Base-by-base conservation (phyloP, 176 grass and related monocot species). In the Oryza meridionalis region DNA sequence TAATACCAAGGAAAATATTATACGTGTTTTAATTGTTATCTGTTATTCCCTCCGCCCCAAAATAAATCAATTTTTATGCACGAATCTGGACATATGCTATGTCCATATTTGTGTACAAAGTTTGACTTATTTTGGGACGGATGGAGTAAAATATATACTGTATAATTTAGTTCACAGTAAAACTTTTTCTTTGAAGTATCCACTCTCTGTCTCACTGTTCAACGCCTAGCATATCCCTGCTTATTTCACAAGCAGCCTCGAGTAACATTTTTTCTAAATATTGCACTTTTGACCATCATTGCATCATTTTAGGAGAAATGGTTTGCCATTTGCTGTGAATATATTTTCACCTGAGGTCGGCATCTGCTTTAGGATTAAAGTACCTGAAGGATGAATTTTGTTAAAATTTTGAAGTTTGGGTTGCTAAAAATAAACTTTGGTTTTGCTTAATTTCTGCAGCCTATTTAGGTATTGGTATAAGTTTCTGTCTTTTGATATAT, bases 401-500 rank as follows among this genome's bases (percentile, higher is more conserved):
- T 66, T 43, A 12, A 42, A 58, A 53, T 90, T 44, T 15, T 2
- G 14, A 81, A 86, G 29, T 78, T 27, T 46, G 5, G 51, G 4
- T 81, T 26, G 7, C 35, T 75, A 9, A 22, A 42, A 12, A 43
- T 37, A n/a, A 5, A 40, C 19, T 53, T 27, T 25, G 11, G 51
- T 11, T 42, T 72, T 67, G 44, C 71, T 24, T 55, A 75, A 59
- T 66, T 59, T 75, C 4, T 87, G 32, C 51, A 81, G 33, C 50
- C 29, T 69, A 46, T 53, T 66, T 55, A 53, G 62, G 58, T 86
- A 16, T 35, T 69, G 55, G 8, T 44, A 59, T 81, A 77, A 4
- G 3, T 82, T 47, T 82, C 46, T 90, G 7, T 2, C 72, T 78
- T 90, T 72, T 63, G 15, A 82, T 17, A 51, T 51, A 62, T 87